Conservation (phyloP, 2,329 filamentous ascomycete genomes). For the Colletotrichum noveboracense region DNA sequence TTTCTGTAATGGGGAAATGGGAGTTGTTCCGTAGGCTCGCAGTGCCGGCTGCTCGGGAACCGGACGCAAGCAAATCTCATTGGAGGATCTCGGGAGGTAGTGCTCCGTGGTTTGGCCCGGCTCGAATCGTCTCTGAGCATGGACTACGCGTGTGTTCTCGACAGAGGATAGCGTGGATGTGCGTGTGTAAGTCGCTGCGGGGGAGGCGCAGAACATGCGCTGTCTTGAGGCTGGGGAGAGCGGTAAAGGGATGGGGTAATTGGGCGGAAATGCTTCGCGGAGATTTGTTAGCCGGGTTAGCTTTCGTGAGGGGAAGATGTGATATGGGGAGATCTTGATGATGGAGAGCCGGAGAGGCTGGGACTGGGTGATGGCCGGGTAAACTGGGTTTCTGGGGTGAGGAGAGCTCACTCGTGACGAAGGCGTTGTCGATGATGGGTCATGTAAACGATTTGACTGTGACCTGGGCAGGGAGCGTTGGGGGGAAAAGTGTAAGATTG, state of each 20-base stretch:
- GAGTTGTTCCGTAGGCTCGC: neutral
- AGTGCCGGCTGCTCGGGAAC: neutral
- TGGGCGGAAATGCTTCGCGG: neutral
- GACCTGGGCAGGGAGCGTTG: no score
- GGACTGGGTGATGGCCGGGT: neutral
- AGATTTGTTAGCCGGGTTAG: neutral
- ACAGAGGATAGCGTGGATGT: neutral
- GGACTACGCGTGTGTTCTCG: neutral
- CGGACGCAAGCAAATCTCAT: neutral
- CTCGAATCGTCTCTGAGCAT: neutral
- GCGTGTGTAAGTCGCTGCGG: neutral
- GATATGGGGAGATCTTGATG: neutral
- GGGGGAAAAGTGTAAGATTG: neutral
- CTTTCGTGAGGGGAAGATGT: neutral
- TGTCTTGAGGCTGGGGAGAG: neutral
- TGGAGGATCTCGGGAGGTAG: neutral
- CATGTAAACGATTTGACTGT: no score
- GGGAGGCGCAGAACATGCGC: neutral
- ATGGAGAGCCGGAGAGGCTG: neutral
- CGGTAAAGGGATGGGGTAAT: neutral
- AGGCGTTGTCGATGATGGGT: no score
- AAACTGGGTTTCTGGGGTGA: neutral
- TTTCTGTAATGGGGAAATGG: neutral
- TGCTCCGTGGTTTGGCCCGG: slow-evolving; percentile 6
- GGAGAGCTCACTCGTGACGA: neutral